Evolutionary conservation across 164 flowering plant species (phyloP).

Genomic region (Nymphaea colorata): DNA sequence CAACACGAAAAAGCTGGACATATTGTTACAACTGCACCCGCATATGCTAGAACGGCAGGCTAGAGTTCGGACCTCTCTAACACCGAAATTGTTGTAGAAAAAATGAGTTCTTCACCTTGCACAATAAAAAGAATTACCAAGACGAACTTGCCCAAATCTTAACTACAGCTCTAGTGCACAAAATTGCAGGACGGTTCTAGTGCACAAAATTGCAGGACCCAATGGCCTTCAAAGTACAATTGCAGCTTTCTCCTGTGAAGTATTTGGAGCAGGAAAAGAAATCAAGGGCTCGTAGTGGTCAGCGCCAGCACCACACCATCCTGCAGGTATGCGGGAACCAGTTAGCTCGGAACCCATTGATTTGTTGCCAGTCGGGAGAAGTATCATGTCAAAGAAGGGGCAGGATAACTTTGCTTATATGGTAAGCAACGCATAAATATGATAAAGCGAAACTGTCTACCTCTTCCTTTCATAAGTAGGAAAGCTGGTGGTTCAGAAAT

Average conservation of each 20-base stretch:
- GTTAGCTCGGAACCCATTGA: not conserved
- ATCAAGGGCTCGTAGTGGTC: conserved; percentile 95
- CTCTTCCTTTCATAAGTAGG: conserved; percentile 97
- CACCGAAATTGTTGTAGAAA: not conserved
- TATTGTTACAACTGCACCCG: not conserved
- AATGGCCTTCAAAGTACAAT: conserved; percentile 46
- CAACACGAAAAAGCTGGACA: not conserved
- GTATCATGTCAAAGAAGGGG: too few relatives aligned
- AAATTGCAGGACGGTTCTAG: not conserved
- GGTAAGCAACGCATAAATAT: too few relatives aligned
- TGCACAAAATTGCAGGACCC: not conserved
- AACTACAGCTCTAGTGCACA: not conserved
- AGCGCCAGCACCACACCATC: conserved; percentile 97
- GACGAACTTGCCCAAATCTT: not conserved
- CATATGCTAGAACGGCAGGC: not conserved
- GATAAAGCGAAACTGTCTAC: conserved; percentile 20
- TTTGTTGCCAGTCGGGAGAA: too few relatives aligned
- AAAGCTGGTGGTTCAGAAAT: conserved; percentile 65
- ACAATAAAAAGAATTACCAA: not conserved
- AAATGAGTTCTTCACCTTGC: not conserved
- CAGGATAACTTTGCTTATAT: too few relatives aligned
- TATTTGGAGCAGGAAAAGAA: conserved; percentile 39
- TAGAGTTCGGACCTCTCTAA: not conserved
- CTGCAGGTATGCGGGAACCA: conserved; percentile 18
- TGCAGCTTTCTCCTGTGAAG: conserved; percentile 72